phyloP scores from a whole-genome alignment of 148 eudicot genomes.

The Chenopodium album region DNA sequence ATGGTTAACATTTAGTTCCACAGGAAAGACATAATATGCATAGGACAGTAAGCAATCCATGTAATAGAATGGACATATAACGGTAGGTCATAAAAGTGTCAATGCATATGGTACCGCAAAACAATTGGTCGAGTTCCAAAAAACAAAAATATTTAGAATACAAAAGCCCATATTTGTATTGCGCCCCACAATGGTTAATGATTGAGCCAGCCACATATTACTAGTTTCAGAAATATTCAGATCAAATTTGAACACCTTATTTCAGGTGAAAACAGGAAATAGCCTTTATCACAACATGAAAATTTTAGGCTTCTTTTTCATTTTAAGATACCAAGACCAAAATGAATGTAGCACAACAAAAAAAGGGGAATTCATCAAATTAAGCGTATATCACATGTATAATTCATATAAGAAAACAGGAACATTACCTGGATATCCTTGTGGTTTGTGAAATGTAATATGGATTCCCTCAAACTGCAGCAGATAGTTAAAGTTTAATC shows the following conservation, averaged over 20 bases:
- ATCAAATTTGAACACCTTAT: neutral
- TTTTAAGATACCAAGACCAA: neutral
- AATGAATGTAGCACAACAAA: neutral
- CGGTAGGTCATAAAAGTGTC: neutral
- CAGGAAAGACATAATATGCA: neutral
- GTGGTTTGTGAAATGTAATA: conserved; percentile 71
- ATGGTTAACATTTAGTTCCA: neutral
- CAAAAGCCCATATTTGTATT: too few species aligned
- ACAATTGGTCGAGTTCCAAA: neutral
- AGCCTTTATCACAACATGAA: neutral
- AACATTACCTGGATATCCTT: conserved; percentile 72
- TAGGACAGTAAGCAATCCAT: neutral
- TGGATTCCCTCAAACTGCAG: conserved; percentile 85
- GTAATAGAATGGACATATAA: neutral
- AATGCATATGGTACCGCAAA: neutral
- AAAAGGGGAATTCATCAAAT: too few species aligned
- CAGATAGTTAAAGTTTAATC: conserved; percentile 12
- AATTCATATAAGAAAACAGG: neutral
- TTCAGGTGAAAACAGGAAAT: neutral
- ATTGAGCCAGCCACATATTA: neutral
- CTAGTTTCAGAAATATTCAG: neutral
- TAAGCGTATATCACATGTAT: neutral
- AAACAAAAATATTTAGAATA: neutral
- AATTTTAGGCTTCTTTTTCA: neutral
- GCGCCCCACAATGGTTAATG: neutral